Evolutionary conservation across 1,284 basidiomycete species (phyloP).

Genomic region (Peniophora sp.): DNA sequence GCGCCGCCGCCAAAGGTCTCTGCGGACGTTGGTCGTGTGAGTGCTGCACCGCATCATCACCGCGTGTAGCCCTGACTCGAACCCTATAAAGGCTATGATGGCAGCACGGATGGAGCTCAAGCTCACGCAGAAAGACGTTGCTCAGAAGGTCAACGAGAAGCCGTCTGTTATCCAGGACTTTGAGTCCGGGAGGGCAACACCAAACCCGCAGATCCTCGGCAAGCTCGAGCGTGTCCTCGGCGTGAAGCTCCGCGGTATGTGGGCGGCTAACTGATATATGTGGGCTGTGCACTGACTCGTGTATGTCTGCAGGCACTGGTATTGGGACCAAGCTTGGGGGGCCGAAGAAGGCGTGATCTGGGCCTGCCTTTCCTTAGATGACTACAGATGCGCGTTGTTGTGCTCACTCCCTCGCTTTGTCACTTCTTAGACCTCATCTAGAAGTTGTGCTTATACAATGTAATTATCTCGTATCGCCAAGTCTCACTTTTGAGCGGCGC

Average conservation of each 20-base stretch:
- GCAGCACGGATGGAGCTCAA: slow-evolving; percentile 72
- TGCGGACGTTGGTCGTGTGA: slow-evolving; percentile 73
- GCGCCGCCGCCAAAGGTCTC: slow-evolving; percentile 87
- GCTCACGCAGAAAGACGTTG: slow-evolving; percentile 90
- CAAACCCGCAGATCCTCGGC: slow-evolving; percentile 82
- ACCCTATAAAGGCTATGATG: slow-evolving; percentile 63
- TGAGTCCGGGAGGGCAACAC: slow-evolving; percentile 84
- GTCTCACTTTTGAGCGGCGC: too few relatives aligned
- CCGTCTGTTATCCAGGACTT: slow-evolving; percentile 85
- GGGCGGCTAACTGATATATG: not conserved
- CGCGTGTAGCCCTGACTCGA: not conserved
- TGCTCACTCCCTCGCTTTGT: slow-evolving; percentile 1
- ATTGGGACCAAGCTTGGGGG: slow-evolving; percentile 80
- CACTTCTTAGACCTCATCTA: too few relatives aligned
- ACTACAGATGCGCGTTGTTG: slow-evolving; percentile 7
- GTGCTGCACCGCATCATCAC: slow-evolving; percentile 14
- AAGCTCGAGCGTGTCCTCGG: slow-evolving; percentile 90
- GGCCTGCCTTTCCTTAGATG: slow-evolving; percentile 14
- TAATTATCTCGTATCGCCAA: too few relatives aligned
- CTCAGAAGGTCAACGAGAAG: slow-evolving; percentile 89
- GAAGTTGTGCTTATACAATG: too few relatives aligned
- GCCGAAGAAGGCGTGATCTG: slow-evolving; percentile 59
- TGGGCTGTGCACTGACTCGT: slow-evolving; percentile 1
- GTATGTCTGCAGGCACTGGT: slow-evolving; percentile 42
- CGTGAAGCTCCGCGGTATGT: slow-evolving; percentile 86